These are phyloP conservation scores for Ceratobasidium sp. DNA, from an alignment of 1,284 basidiomycete species.

Conservation along the genomic window DNA sequence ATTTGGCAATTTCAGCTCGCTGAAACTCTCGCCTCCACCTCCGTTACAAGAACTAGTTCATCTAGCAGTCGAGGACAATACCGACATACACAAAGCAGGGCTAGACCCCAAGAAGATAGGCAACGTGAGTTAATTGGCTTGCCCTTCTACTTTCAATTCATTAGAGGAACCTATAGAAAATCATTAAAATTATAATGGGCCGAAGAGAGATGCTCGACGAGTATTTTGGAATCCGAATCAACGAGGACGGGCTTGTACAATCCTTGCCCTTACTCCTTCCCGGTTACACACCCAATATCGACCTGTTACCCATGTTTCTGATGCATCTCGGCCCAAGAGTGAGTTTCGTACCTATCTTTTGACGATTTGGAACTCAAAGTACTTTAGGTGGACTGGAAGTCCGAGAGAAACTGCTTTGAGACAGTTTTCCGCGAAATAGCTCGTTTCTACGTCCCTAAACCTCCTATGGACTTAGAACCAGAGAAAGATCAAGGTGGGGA, in stretches of 20 bases:
- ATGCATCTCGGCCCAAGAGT: conserved; percentile 87
- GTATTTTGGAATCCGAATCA: conserved; percentile 84
- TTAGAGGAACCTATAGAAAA: conserved; percentile 56
- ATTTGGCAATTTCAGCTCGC: conserved; percentile 79
- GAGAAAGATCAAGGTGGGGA: conserved; percentile 28
- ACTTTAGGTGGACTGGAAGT: conserved; percentile 81
- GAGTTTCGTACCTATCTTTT: conserved; percentile 42
- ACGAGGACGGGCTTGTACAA: conserved; percentile 67
- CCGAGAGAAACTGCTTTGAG: conserved; percentile 84
- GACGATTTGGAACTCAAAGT: conserved; percentile 47
- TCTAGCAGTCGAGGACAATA: conserved; percentile 78
- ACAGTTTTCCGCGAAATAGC: conserved; percentile 87
- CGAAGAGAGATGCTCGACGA: conserved; percentile 87
- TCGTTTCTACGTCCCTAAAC: conserved; percentile 81
- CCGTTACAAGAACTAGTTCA: conserved; percentile 70
- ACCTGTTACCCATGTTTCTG: conserved; percentile 81
- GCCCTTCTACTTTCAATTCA: not conserved
- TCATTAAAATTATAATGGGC: conserved; percentile 61
- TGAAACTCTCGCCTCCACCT: conserved; percentile 84
- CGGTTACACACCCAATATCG: conserved; percentile 84
- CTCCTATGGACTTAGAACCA: conserved; percentile 45
- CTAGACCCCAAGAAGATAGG: conserved; percentile 60
- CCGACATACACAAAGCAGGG: conserved; percentile 49
- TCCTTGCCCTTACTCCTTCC: conserved; percentile 81
- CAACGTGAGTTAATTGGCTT: conserved; percentile 59